A percentile compares a stretch with the other conserved stretches of the same genome.
phyloP scores from a whole-genome alignment of 129 eudicot species.

The Kitagawia praeruptora region DNA sequence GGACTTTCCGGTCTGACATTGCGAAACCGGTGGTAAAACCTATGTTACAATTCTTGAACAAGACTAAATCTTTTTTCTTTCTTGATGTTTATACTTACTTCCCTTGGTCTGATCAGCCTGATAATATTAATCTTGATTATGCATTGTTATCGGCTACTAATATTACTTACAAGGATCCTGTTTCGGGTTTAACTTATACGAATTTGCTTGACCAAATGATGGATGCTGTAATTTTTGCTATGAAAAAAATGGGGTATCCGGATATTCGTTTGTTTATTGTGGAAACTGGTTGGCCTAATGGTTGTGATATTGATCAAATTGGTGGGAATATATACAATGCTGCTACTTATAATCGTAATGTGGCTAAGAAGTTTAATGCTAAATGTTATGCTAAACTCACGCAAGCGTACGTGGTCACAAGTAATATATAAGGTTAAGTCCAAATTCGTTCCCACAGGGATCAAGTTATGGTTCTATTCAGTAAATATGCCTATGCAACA shows the following conservation, averaged over 20 bases:
- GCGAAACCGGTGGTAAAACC: constrained; percentile 40
- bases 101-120: constrained; percentile 51
- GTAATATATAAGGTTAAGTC: too few species aligned
- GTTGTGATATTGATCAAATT: constrained; percentile 64
- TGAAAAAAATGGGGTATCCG: constrained; percentile 64
- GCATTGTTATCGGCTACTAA: constrained; percentile 36
- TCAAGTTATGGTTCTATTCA: too few species aligned
- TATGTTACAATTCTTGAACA: constrained; percentile 41
- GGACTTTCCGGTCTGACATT: constrained; percentile 44
- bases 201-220: constrained; percentile 79
- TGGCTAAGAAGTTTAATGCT: constrained; percentile 34
- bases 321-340: constrained; percentile 70
- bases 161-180: constrained; percentile 40
- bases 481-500: too few species aligned
- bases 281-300: constrained; percentile 96
- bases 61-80: constrained; percentile 64
- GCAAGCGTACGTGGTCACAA: too few species aligned
- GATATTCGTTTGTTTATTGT: constrained; percentile 50
- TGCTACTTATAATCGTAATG: constrained; percentile 76
- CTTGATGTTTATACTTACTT: constrained; percentile 63
- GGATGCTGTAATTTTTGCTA: constrained; percentile 53
- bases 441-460: too few species aligned
- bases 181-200: constrained; percentile 40
- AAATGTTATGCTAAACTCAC: too few species aligned
- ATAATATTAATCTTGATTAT: constrained; percentile 40